phyloP scores from a whole-genome alignment of 306 rosid species.

The Styphnolobium japonicum region DNA sequence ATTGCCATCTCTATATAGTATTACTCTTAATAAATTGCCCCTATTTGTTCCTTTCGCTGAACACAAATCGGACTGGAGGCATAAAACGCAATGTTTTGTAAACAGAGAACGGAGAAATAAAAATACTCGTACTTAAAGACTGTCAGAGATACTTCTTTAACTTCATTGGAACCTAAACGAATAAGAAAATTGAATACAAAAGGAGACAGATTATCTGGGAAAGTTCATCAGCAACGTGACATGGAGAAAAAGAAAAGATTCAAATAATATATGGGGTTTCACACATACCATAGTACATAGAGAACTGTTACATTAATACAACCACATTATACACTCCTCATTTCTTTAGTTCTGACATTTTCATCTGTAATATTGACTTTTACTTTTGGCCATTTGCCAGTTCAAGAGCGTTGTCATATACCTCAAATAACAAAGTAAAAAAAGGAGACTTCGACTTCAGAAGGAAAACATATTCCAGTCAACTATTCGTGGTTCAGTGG shows the following conservation, averaged over 20 bases:
- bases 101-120: neutral
- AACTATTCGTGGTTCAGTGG: neutral
- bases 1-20: too few species aligned
- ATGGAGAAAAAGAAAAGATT: neutral
- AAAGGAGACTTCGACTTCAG: neutral
- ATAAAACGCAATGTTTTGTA: neutral
- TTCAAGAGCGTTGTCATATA: neutral
- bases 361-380: neutral
- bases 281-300: neutral
- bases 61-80: neutral
- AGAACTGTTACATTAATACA: neutral
- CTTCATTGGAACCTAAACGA: neutral
- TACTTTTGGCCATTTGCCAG: neutral
- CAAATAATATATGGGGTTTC: neutral
- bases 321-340: neutral
- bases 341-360: slow-evolving; percentile 17
- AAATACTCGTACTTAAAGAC: neutral
- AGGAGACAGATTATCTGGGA: slow-evolving; percentile 13
- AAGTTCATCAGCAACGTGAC: neutral
- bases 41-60: neutral
- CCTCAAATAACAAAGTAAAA: neutral
- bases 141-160: neutral
- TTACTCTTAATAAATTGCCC: neutral
- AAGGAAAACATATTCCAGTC: neutral
- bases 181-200: neutral